phyloP scores from a whole-genome alignment of 1,284 basidiomycete genomes.

The Ceratobasidium sp. region DNA sequence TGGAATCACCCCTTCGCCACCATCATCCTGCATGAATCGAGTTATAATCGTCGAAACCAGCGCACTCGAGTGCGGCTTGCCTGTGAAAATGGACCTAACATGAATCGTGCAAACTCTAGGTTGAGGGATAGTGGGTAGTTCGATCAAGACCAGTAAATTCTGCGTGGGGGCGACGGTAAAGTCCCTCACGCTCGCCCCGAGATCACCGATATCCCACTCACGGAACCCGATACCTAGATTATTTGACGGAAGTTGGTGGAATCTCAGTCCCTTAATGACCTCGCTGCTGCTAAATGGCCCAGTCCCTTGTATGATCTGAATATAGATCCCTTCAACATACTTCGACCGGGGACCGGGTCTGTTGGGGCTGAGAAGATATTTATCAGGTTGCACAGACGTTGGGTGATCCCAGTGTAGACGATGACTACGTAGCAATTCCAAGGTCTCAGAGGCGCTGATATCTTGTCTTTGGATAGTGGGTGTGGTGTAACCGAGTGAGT shows the following conservation, averaged over 20 bases:
- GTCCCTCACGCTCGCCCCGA: not conserved
- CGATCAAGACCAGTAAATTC: not conserved
- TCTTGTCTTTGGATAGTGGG: not conserved
- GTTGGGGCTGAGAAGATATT: too few relatives aligned
- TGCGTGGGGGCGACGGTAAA: not conserved
- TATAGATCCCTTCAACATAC: not conserved
- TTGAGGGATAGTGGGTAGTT: not conserved
- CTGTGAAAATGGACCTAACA: not conserved
- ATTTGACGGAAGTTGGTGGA: not conserved
- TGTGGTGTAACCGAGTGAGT: not conserved
- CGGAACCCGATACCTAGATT: not conserved
- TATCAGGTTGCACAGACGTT: not conserved
- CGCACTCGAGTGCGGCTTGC: not conserved
- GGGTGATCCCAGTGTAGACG: not conserved
- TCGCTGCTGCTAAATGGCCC: not conserved
- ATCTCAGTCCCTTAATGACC: not conserved
- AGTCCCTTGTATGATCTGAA: not conserved
- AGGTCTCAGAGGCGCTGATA: not conserved
- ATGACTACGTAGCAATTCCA: not conserved
- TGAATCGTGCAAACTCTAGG: not conserved
- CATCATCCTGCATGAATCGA: not conserved
- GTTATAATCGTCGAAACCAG: not conserved
- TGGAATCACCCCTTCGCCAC: not conserved
- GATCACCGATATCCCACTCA: not conserved
- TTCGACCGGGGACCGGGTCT: not conserved